Percentiles rank a stretch among this genome's conserved stretches.
Conservation (phyloP, 805 yeast species). For the Candida krabiensis region DNA sequence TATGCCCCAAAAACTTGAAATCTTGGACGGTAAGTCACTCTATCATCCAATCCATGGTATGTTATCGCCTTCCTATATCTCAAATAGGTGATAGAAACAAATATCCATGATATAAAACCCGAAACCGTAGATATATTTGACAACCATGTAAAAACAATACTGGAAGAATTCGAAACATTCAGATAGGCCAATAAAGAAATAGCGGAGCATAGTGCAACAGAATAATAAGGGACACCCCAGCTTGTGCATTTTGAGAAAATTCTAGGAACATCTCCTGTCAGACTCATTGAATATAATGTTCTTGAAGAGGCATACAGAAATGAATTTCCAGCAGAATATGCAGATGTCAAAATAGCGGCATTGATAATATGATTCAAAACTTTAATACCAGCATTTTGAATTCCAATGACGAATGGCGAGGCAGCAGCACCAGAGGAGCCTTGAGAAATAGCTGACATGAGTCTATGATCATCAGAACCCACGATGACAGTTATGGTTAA, state of each 20-base stretch:
- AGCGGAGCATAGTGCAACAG: constrained; percentile 40
- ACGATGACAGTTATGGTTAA: constrained; percentile 62
- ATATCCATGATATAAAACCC: constrained; percentile 65
- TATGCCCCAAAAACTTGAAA: constrained; percentile 61
- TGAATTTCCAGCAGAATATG: constrained; percentile 50
- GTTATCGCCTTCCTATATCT: constrained; percentile 66
- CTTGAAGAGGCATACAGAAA: constrained; percentile 44
- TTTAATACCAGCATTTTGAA: constrained; percentile 57
- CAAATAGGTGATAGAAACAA: constrained; percentile 51
- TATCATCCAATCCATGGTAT: constrained; percentile 50
- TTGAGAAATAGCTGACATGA: constrained; percentile 43
- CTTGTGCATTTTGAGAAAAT: constrained; percentile 39
- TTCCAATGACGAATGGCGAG: constrained; percentile 67
- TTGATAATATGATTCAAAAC: constrained; percentile 63
- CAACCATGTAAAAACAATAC: constrained; percentile 62
- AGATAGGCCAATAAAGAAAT: constrained; percentile 52
- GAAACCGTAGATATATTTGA: constrained; percentile 65
- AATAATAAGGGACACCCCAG: constrained; percentile 57
- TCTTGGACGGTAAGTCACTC: constrained; percentile 57
- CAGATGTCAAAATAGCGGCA: constrained; percentile 60
- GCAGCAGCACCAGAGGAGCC: constrained; percentile 57
- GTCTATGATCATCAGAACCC: constrained; percentile 47
- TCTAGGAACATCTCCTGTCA: constrained; percentile 40
- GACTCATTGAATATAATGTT: constrained; percentile 40
- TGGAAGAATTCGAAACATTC: constrained; percentile 52